A percentile compares a stretch with the other conserved stretches of the same genome.
These are phyloP conservation scores for Trifolium dubium DNA, from an alignment of 306 rosid species.

Conservation along the genomic window DNA sequence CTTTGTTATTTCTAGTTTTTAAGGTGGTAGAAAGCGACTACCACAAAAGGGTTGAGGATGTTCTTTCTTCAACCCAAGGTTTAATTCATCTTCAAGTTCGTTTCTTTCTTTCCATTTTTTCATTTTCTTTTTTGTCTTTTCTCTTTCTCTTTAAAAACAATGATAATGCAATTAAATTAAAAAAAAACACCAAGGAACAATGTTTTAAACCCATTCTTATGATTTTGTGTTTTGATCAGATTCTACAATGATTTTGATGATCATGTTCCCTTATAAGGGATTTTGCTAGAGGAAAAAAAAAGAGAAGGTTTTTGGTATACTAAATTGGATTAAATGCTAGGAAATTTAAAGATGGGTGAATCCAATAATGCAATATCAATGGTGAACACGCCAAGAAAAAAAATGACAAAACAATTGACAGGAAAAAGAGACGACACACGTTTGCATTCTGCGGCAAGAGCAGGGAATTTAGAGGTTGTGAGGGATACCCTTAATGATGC, in stretches of 20 bases:
- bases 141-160: background rate
- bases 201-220: slow-evolving; percentile 37
- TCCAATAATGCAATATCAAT: slow-evolving; percentile 51
- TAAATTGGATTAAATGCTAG: slow-evolving; percentile 30
- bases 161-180: background rate
- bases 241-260: slow-evolving; percentile 44
- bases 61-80: slow-evolving; percentile 59
- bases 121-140: background rate
- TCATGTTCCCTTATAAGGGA: slow-evolving; percentile 46
- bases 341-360: slow-evolving; percentile 21
- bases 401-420: slow-evolving; percentile 87
- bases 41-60: slow-evolving; percentile 35
- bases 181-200: slow-evolving; percentile 14
- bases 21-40: slow-evolving; percentile 41
- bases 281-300: slow-evolving; percentile 51
- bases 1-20: slow-evolving; percentile 34
- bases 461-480: slow-evolving; percentile 60
- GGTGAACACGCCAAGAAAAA: slow-evolving; percentile 59
- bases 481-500: slow-evolving; percentile 50
- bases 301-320: slow-evolving; percentile 28
- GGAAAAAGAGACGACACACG: slow-evolving; percentile 88
- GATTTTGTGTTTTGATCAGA: slow-evolving; percentile 36
- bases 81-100: slow-evolving; percentile 29
- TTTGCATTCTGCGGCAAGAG: slow-evolving; percentile 81
- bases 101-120: background rate